phyloP scores from a whole-genome alignment of 805 yeast species.

The Sugiyamaella americana region DNA sequence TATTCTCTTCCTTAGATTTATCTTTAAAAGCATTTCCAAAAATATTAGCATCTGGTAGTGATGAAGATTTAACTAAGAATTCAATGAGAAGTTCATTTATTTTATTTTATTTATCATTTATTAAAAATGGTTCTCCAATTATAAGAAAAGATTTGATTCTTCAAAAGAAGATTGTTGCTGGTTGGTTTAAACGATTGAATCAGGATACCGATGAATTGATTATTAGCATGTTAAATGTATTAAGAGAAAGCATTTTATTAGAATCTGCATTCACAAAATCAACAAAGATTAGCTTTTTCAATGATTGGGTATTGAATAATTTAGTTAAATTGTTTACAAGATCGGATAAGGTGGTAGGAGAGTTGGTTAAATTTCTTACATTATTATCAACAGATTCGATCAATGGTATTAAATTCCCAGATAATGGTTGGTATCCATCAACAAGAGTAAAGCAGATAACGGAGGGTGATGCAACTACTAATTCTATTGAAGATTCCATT shows the following conservation, averaged over 20 bases:
- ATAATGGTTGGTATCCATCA: constrained; percentile 29
- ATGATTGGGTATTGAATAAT: constrained; percentile 64
- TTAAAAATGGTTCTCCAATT: constrained; percentile 44
- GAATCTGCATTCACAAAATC: constrained; percentile 60
- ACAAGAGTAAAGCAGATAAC: constrained; percentile 6
- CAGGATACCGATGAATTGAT: constrained; percentile 48
- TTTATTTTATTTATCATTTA: constrained; percentile 52
- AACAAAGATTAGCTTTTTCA: constrained; percentile 68
- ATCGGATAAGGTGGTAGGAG: constrained; percentile 25
- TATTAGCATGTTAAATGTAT: constrained; percentile 38
- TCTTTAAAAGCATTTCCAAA: constrained; percentile 55
- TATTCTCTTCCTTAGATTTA: constrained; percentile 64
- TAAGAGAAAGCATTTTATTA: constrained; percentile 46
- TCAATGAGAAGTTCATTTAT: constrained; percentile 53
- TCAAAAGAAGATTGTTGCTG: constrained; percentile 52
- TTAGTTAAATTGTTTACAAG: constrained; percentile 47
- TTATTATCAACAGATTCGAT: constrained; percentile 42
- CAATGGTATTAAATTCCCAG: constrained; percentile 30
- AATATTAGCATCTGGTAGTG: constrained; percentile 43
- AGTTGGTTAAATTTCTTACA: constrained; percentile 41
- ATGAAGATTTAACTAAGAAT: constrained; percentile 27
- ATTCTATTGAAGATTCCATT: constrained; percentile 25
- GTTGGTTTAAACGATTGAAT: constrained; percentile 59
- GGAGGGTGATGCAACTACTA: neutral
- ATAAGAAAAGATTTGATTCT: constrained; percentile 59